Percentiles rank a stretch among this genome's conserved stretches.
Conservation (phyloP, 768 basidiomycete genomes). For the Grammothele lineata region DNA sequence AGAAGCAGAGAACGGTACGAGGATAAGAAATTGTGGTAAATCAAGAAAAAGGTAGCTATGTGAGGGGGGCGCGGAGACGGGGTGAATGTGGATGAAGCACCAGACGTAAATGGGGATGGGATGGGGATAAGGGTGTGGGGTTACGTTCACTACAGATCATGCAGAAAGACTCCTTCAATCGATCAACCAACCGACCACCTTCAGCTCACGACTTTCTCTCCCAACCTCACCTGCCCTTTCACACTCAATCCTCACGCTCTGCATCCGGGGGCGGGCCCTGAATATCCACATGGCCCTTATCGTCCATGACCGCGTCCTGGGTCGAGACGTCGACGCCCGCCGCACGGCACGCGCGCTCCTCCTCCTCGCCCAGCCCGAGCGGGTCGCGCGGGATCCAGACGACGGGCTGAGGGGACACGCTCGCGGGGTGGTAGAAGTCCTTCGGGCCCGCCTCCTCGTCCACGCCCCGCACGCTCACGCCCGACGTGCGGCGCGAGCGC, state of each 20-base stretch:
- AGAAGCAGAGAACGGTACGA: no score
- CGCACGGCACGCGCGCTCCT: constrained; percentile 51
- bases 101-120: no score
- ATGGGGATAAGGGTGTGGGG: no score
- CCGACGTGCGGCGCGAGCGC: not conserved
- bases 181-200: no score
- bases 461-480: constrained; percentile 15
- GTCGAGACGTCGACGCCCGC: constrained; percentile 47
- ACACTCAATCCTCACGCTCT: constrained; percentile 4
- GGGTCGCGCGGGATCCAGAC: constrained; percentile 84
- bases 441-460: constrained; percentile 32
- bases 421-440: constrained; percentile 87
- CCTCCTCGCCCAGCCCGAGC: constrained; percentile 60
- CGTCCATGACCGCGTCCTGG: constrained; percentile 54
- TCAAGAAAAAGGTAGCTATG: no score
- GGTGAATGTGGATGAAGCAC: no score
- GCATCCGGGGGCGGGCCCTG: constrained; percentile 39
- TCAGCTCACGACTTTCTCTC: no score
- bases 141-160: no score
- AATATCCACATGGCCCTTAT: constrained; percentile 56
- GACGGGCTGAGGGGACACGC: constrained; percentile 63
- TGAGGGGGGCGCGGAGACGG: no score
- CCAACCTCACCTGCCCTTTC: no score
- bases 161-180: no score
- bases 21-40: no score